Conservation (phyloP, 768 basidiomycete genomes). For the Mycena rebaudengoi region DNA sequence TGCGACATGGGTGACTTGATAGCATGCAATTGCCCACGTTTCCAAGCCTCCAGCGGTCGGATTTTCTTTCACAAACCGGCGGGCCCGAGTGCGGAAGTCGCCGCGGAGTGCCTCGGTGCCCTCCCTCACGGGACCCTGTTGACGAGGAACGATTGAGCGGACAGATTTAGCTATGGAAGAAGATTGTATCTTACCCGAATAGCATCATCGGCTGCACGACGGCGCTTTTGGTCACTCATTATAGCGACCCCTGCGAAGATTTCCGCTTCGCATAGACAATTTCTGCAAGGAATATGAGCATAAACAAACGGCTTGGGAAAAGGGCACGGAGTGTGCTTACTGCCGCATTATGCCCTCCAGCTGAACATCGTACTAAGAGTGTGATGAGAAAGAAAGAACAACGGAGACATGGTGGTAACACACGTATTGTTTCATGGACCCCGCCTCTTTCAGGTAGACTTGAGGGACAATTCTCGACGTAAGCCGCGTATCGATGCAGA, state of each 20-base stretch:
- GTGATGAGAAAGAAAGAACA: not conserved
- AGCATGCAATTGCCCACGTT: constrained; percentile 23
- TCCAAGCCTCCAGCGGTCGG: constrained; percentile 1
- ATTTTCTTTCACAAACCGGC: constrained; percentile 22
- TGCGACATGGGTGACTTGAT: constrained; percentile 20
- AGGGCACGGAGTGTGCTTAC: not conserved
- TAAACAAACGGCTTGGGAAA: no score
- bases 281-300: no score
- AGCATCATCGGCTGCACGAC: constrained; percentile 23
- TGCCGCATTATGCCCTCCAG: constrained; percentile 22
- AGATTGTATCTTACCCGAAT: constrained; percentile 11
- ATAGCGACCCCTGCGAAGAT: constrained; percentile 21
- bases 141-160: not conserved
- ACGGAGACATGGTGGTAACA: not conserved
- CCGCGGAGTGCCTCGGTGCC: constrained; percentile 12
- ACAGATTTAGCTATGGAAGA: not conserved
- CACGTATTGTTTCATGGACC: constrained; percentile 20
- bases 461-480: not conserved
- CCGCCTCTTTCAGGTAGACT: constrained; percentile 12
- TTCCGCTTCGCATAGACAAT: constrained; percentile 25
- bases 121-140: constrained; percentile 26
- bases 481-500: constrained; percentile 14
- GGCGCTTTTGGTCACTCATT: constrained; percentile 20
- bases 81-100: constrained; percentile 7
- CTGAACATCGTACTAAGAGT: constrained; percentile 21